Percentiles rank a stretch among this genome's conserved stretches.
Conservation (phyloP, 768 basidiomycete species). For the Boletus barrowsii region DNA sequence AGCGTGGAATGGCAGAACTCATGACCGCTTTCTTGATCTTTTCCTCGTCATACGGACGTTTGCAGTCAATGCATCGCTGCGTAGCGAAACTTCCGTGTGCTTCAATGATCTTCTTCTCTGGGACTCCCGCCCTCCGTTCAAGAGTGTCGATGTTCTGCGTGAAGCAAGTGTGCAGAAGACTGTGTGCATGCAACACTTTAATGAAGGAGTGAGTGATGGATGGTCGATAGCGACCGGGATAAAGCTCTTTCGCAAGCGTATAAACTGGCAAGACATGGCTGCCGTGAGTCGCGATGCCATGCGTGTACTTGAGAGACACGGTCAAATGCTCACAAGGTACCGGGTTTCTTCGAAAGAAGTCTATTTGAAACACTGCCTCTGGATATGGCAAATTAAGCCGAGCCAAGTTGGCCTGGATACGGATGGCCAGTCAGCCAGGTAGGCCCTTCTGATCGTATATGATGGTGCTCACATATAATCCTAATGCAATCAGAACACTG, state of each 20-base stretch:
- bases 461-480: conserved; percentile 29
- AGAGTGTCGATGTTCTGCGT: conserved; percentile 94
- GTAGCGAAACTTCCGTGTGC: conserved; percentile 95
- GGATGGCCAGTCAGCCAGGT: neutral
- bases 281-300: neutral
- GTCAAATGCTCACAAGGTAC: conserved; percentile 58
- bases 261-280: conserved; percentile 50
- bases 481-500: neutral
- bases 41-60: conserved; percentile 52
- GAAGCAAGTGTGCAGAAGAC: conserved; percentile 71
- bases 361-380: conserved; percentile 93
- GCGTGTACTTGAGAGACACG: neutral
- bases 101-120: conserved; percentile 74
- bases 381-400: conserved; percentile 82
- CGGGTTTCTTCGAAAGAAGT: conserved; percentile 78
- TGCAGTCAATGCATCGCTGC: conserved; percentile 81
- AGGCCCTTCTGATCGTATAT: neutral
- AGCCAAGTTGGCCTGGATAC: conserved; percentile 66
- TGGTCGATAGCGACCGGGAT: conserved; percentile 86
- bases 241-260: conserved; percentile 88
- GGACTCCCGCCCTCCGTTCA: conserved; percentile 80
- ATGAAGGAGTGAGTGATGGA: conserved; percentile 91
- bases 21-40: conserved; percentile 66
- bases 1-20: conserved; percentile 57
- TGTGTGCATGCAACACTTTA: conserved; percentile 67